Base-by-base conservation (phyloP, 176 grass and related monocot species). In the Pontederia paniculata region DNA sequence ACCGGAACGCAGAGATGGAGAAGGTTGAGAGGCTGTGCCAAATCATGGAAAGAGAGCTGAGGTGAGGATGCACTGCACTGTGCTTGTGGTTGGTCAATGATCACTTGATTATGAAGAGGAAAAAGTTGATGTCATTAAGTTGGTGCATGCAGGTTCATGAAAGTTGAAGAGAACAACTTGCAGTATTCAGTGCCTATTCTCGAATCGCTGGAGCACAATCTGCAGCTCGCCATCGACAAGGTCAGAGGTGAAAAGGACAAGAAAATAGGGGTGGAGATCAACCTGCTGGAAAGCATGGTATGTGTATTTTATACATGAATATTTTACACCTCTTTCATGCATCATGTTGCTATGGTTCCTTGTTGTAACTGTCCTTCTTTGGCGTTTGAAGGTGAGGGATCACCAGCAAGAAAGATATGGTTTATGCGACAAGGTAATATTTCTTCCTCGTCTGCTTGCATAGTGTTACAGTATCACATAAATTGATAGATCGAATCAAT, bases 221-320 rank as follows among this genome's bases (percentile, higher is more conserved):
- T 98, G 60, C 87, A 98, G 80, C 57, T 52, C 14, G 87, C 87
- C 23, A 75, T 98, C 67, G 47, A 47, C 55, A 91, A 76, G 76
- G 94, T 98, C 52, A 79, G 80, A 56, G 62, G 25, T 41, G 94
- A 98, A 70, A 84, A 77, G 80, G 83, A 98, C 46, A 68, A 75
- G 63, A 98, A 91, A 73, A 91, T 98, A 49, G 83, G 69, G 0
- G 69, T 72, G 14, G 83, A 93, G 73, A 84, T 98, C 66, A 52
- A 22, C 76, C 78, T 72, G 63, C 80, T 98, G 43, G 69, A 88
- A 69, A 84, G 74, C 72, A 73, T 84, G 17, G 72, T 88, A 41
- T 10, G 14, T 19, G 63, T 5, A 20, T 15, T 55, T 19, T 21
- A 50, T 20, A 5, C 13, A 47, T n/a, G 17, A 4, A 23, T 57